A percentile compares a stretch with the other conserved stretches of the same genome.
phyloP scores from a whole-genome alignment of 2,329 filamentous ascomycete genomes.

The Domatiomyces catenatus region DNA sequence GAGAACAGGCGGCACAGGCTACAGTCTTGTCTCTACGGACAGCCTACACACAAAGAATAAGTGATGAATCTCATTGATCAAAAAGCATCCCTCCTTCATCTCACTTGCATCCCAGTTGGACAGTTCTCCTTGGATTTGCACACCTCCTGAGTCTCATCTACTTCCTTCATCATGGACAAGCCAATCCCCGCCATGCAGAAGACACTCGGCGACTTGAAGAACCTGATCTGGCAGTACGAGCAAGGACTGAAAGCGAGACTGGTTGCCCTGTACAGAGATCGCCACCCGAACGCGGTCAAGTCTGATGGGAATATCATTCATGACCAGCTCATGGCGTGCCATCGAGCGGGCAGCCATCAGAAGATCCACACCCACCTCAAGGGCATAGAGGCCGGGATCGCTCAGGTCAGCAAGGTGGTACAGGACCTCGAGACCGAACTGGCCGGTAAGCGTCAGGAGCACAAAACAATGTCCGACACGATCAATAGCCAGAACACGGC shows the following conservation, averaged over 20 bases:
- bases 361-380: background rate
- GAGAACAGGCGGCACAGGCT: too few relatives aligned
- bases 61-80: too few relatives aligned
- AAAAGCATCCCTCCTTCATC: too few relatives aligned
- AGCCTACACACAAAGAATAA: too few relatives aligned
- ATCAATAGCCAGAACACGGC: background rate
- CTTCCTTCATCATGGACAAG: background rate
- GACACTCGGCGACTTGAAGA: background rate
- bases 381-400: background rate
- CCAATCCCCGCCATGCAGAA: background rate
- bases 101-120: too few relatives aligned
- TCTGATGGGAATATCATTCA: background rate
- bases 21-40: too few relatives aligned
- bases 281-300: background rate
- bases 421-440: background rate
- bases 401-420: background rate
- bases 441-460: background rate
- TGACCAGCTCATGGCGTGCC: background rate
- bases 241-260: background rate
- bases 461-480: slow-evolving; percentile 4
- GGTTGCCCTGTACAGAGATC: background rate
- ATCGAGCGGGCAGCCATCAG: background rate
- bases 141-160: background rate
- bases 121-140: background rate
- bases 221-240: background rate